These are phyloP conservation scores for Pseudogymnoascus sp. DNA, from an alignment of 2,329 filamentous ascomycete genomes.

Conservation along the genomic window DNA sequence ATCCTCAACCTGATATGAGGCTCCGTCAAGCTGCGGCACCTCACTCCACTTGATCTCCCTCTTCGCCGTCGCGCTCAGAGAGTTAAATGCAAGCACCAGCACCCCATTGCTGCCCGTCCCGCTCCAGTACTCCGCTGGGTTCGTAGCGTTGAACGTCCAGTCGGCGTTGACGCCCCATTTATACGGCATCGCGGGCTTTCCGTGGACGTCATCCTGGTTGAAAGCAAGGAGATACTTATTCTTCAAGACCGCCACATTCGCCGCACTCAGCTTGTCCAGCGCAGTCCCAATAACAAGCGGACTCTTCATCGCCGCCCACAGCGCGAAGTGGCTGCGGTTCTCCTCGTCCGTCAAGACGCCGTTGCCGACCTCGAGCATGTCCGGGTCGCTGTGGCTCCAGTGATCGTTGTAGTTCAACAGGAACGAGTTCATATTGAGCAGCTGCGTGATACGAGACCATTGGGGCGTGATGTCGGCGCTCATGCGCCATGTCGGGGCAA, in stretches of 20 bases:
- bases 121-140: slow-evolving; percentile 42
- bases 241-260: slow-evolving; percentile 24
- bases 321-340: slow-evolving; percentile 9
- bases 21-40: slow-evolving; percentile 32
- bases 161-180: slow-evolving; percentile 42
- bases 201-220: slow-evolving; percentile 27
- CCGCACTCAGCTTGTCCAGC: slow-evolving; percentile 19
- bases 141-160: slow-evolving; percentile 38
- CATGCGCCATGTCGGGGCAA: slow-evolving; percentile 40
- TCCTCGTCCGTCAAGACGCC: slow-evolving; percentile 16
- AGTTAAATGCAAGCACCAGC: slow-evolving; percentile 42
- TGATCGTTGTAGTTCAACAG: slow-evolving; percentile 29
- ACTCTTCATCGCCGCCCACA: slow-evolving; percentile 8
- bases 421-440: slow-evolving; percentile 32
- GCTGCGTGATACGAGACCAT: slow-evolving; percentile 27
- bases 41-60: slow-evolving; percentile 35
- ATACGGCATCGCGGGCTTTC: slow-evolving; percentile 27
- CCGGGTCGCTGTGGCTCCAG: slow-evolving; percentile 26
- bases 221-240: slow-evolving; percentile 20
- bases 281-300: neutral
- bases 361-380: slow-evolving; percentile 21
- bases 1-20: slow-evolving; percentile 34
- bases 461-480: slow-evolving; percentile 33
- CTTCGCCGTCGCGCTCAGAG: slow-evolving; percentile 24
- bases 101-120: slow-evolving; percentile 35